Percentiles rank a stretch among this genome's conserved stretches.
These are phyloP conservation scores for Phytophthora boehmeriae DNA, from an alignment of 352 stramenopile genomes.

Conservation along the genomic window DNA sequence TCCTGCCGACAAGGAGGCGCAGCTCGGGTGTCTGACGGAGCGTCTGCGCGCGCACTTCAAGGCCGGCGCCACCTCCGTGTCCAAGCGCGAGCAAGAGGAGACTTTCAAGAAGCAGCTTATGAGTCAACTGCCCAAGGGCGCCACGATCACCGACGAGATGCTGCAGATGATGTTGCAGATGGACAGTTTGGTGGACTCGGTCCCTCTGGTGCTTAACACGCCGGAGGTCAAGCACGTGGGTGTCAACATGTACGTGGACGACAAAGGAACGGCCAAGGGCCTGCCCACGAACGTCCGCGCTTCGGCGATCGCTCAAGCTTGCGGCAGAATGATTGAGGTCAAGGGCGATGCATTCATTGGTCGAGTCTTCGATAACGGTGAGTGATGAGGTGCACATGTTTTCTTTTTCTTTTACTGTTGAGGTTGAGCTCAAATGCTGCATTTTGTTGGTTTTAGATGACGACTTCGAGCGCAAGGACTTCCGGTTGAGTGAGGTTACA, in stretches of 20 bases:
- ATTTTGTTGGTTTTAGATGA: constrained; percentile 55
- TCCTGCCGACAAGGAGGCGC: constrained; percentile 75
- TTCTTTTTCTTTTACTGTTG: neutral
- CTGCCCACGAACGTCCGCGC: constrained; percentile 79
- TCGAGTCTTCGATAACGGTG: constrained; percentile 89
- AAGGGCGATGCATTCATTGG: constrained; percentile 88
- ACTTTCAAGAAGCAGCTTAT: constrained; percentile 86
- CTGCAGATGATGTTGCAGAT: constrained; percentile 90
- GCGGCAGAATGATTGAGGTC: constrained; percentile 84
- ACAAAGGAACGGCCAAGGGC: constrained; percentile 89
- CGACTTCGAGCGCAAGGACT: constrained; percentile 84
- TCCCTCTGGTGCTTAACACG: constrained; percentile 87
- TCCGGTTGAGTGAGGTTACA: constrained; percentile 69
- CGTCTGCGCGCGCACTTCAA: constrained; percentile 83
- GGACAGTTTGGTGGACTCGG: constrained; percentile 88
- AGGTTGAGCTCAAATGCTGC: constrained; percentile 4
- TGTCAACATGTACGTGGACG: constrained; percentile 91
- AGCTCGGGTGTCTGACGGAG: constrained; percentile 86
- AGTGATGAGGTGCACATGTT: constrained; percentile 4
- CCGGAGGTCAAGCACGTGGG: constrained; percentile 69
- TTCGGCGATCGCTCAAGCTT: constrained; percentile 81
- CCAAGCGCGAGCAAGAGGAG: constrained; percentile 59
- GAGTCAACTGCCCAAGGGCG: constrained; percentile 68
- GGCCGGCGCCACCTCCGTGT: constrained; percentile 35
- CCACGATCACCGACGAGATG: constrained; percentile 73